Percentiles rank a stretch among this genome's conserved stretches.
Conservation (phyloP, 352 stramenopile species). For the Phytophthora fragariae region DNA sequence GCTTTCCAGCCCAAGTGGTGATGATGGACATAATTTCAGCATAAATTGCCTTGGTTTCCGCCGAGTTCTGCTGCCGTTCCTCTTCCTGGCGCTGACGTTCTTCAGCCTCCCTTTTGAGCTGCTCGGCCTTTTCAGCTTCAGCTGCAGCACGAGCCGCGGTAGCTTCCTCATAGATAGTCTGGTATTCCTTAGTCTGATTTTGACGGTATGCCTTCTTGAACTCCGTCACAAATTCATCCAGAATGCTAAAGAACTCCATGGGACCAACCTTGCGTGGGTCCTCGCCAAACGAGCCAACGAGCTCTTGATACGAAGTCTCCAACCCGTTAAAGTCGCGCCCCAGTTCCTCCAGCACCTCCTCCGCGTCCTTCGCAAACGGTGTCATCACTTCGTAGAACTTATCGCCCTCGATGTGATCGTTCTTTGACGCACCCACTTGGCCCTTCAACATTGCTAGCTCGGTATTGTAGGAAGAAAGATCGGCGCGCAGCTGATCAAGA, state of each 20-base stretch:
- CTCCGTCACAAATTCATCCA: slow-evolving; percentile 86
- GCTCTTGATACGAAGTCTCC: slow-evolving; percentile 79
- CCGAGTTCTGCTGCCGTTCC: slow-evolving; percentile 57
- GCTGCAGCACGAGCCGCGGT: slow-evolving; percentile 52
- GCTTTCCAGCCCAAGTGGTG: slow-evolving; percentile 64
- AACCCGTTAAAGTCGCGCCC: slow-evolving; percentile 76
- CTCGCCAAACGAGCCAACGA: slow-evolving; percentile 87
- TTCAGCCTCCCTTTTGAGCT: slow-evolving; percentile 58
- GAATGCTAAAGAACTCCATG: slow-evolving; percentile 85
- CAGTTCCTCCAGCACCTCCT: slow-evolving; percentile 83
- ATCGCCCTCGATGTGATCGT: slow-evolving; percentile 72
- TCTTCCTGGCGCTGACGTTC: slow-evolving; percentile 63
- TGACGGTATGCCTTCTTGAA: slow-evolving; percentile 91
- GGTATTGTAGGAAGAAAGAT: slow-evolving; percentile 85
- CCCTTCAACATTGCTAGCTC: slow-evolving; percentile 87
- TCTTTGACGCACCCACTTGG: slow-evolving; percentile 83
- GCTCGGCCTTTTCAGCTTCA: slow-evolving; percentile 57
- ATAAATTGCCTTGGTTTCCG: slow-evolving; percentile 68
- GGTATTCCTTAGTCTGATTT: slow-evolving; percentile 89
- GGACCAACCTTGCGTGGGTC: slow-evolving; percentile 82
- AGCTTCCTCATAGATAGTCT: slow-evolving; percentile 78
- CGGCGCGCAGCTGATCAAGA: slow-evolving; percentile 82
- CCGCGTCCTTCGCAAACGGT: slow-evolving; percentile 83
- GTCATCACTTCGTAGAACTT: slow-evolving; percentile 87
- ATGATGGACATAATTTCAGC: slow-evolving; percentile 73